Base-by-base conservation (phyloP, 495 filamentous ascomycete species). In the Neurospora intermedia region DNA sequence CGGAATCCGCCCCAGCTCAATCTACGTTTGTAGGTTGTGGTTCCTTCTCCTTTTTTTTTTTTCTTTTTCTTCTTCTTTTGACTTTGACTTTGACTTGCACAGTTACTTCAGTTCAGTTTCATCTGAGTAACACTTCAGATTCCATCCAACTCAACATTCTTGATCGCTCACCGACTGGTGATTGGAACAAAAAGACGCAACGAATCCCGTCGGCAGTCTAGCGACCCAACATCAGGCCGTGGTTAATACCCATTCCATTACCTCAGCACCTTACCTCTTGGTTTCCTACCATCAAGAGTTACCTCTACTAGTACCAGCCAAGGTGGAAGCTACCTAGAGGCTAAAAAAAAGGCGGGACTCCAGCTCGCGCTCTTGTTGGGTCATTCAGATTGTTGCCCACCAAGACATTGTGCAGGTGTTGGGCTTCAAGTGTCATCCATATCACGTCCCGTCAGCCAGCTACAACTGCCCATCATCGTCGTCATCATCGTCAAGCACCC, bases 31-130 rank as follows among this genome's bases (percentile, higher is more conserved):
- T 71, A 70, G 7, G 72, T 70, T 71, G 73, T 73, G 73, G 10
- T 35, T 7, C 38, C 43, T 71, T 76, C 71, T 13, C 23, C 46
- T 43, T 45, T 72, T 73, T 69, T 73, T 69, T 43, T 41, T 38
- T 38, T 38, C 4, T 38, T 38, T 38, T 38, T 38, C 6, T 38
- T 6, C 6, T 38, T 38, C 6, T 5, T 38, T 6, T 38, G 35
- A 6, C 6, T 4, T 38, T 54, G 38, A 59, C 70, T 69, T 7
- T n/a, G 42, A 27, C 70, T 71, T 72, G 42, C 43, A 71, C 42
- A 8, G 20, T 18, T 35, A 45, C 40, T 71, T 71, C 41, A 46
- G 70, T 48, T 35, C 41, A 46, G 70, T 48, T 35, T 41, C 70
- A 71, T 71, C 41, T 71, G 38, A 54, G 18, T n/a, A 31, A 71